Percentiles rank a stretch among this genome's conserved stretches.
Conservation (phyloP, 1,284 basidiomycete genomes). For the Leccinum angustisporum region DNA sequence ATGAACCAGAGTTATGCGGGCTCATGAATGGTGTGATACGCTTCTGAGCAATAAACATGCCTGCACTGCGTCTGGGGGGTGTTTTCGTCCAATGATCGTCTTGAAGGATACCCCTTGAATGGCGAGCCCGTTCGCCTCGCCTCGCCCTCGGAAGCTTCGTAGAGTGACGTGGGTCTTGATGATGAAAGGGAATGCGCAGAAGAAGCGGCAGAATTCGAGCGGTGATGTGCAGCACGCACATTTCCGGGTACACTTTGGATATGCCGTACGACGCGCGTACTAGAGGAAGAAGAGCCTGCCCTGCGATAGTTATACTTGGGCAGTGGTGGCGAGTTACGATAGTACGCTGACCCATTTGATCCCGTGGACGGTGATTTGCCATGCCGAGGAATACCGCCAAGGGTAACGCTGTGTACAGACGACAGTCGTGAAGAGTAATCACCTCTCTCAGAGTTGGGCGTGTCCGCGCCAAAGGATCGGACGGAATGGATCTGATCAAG, state of each 20-base stretch:
- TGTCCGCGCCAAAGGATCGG: conserved; percentile 68
- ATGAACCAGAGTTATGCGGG: conserved; percentile 41
- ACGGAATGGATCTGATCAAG: conserved; percentile 53
- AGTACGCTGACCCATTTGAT: conserved; percentile 65
- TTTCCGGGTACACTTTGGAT: conserved; percentile 40
- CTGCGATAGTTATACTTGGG: conserved; percentile 66
- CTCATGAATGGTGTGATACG: conserved; percentile 64
- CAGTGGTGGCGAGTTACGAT: conserved; percentile 64
- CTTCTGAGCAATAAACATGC: conserved; percentile 74
- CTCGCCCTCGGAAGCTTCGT: conserved; percentile 72
- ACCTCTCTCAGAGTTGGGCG: conserved; percentile 77
- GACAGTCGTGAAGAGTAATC: conserved; percentile 72
- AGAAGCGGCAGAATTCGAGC: conserved; percentile 72
- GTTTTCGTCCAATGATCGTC: conserved; percentile 48
- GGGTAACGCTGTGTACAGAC: conserved; percentile 67
- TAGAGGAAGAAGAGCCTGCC: conserved; percentile 68
- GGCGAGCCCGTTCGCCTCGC: conserved; percentile 53
- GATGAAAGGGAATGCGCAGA: conserved; percentile 70
- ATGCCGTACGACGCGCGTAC: conserved; percentile 71
- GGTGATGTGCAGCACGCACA: conserved; percentile 49
- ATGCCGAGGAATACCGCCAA: conserved; percentile 49
- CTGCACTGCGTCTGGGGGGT: conserved; percentile 44
- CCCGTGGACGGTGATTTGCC: conserved; percentile 74
- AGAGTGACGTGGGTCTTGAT: conserved; percentile 71
- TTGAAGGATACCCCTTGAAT: conserved; percentile 40